Evolutionary conservation across 2,329 filamentous ascomycete species (phyloP).

Genomic region (Paecilomyces sp.): DNA sequence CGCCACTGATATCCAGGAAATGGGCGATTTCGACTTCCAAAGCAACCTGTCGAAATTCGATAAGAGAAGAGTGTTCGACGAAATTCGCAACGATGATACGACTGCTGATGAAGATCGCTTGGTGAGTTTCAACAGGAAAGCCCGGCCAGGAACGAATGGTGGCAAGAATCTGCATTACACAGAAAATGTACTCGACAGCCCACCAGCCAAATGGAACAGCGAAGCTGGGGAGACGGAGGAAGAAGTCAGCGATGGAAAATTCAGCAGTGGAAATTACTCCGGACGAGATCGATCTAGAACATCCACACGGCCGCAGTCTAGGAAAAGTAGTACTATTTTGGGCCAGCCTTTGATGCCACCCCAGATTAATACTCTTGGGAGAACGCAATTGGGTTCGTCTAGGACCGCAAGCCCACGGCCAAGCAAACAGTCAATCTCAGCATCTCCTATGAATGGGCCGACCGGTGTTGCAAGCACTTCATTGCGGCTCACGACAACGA

Average conservation of each 20-base stretch:
- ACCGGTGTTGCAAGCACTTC: constrained; percentile 29
- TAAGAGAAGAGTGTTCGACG: constrained; percentile 83
- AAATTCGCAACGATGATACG: constrained; percentile 81
- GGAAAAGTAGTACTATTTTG: constrained; percentile 36
- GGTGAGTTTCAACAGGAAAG: constrained; percentile 73
- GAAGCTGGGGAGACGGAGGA: constrained; percentile 59
- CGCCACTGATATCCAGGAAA: constrained; percentile 85
- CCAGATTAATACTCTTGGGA: constrained; percentile 26
- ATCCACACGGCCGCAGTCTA: constrained; percentile 28
- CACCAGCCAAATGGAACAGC: constrained; percentile 59
- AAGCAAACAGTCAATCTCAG: constrained; percentile 33
- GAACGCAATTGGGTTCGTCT: constrained; percentile 27
- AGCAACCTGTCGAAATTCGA: constrained; percentile 89
- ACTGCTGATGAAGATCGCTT: constrained; percentile 86
- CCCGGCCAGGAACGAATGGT: constrained; percentile 60
- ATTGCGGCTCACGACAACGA: constrained; percentile 48
- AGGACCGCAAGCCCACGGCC: constrained; percentile 33
- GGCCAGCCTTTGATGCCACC: constrained; percentile 28
- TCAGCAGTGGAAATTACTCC: constrained; percentile 41
- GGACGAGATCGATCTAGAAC: constrained; percentile 34
- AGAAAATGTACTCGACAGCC: constrained; percentile 75
- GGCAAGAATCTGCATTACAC: constrained; percentile 89
- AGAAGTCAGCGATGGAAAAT: constrained; percentile 31
- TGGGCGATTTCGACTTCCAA: constrained; percentile 92
- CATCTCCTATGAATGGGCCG: constrained; percentile 34